A percentile compares a stretch with the other conserved stretches of the same genome.
phyloP scores from a whole-genome alignment of 2,329 filamentous ascomycete genomes.

The Basipetospora chlamydospora region DNA sequence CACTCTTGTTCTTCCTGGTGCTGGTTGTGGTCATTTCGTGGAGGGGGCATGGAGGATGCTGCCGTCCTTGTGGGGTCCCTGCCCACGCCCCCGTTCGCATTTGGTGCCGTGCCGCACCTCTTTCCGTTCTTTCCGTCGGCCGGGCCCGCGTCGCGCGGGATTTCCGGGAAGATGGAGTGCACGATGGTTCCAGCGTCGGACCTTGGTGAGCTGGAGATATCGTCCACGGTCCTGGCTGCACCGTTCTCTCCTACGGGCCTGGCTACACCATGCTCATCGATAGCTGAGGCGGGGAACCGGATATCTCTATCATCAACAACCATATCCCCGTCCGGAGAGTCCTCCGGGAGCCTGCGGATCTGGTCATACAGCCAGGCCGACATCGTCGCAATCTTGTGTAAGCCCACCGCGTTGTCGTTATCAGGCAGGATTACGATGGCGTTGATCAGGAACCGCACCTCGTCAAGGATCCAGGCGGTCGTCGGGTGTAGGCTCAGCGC shows the following conservation, averaged over 20 bases:
- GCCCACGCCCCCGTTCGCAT: no score
- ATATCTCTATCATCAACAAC: conserved; percentile 6
- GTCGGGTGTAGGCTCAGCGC: conserved; percentile 28
- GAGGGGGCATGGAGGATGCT: no score
- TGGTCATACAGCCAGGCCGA: conserved; percentile 25
- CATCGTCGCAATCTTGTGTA: conserved; percentile 22
- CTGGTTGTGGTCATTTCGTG: no score
- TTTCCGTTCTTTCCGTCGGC: no score
- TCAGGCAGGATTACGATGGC: conserved; percentile 25
- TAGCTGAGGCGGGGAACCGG: conserved; percentile 1
- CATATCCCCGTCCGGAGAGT: conserved; percentile 9
- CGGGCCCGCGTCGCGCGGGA: no score
- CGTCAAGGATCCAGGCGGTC: conserved; percentile 35
- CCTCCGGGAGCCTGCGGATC: conserved; percentile 19
- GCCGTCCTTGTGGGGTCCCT: no score
- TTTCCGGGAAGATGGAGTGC: no score
- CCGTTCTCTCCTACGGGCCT: background rate
- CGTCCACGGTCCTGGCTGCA: background rate
- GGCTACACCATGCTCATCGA: background rate
- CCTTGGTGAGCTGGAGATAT: no score
- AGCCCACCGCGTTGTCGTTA: conserved; percentile 18
- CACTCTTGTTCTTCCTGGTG: no score
- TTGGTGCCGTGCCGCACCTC: no score
- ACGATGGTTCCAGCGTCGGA: no score
- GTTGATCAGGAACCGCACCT: conserved; percentile 31